A percentile compares a stretch with the other conserved stretches of the same genome.
Conservation (phyloP, 2,329 filamentous ascomycete species). For the Aspergillus pseudoglaucus region DNA sequence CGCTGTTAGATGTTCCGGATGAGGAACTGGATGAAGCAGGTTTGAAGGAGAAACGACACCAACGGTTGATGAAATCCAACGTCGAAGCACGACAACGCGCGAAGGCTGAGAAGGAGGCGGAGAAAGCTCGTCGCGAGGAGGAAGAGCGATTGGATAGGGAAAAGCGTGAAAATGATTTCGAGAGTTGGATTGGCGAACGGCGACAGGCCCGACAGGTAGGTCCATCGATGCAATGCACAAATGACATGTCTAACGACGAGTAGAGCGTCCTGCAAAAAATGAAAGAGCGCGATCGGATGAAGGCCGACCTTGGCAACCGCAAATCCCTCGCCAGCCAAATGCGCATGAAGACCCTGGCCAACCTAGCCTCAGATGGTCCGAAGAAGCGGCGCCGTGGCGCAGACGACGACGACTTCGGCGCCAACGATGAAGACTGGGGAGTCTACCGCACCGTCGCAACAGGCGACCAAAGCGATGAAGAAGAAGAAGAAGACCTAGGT, state of each 20-base stretch:
- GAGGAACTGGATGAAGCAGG: constrained; percentile 88
- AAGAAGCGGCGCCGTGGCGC: constrained; percentile 78
- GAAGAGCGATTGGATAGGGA: constrained; percentile 79
- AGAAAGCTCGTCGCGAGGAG: constrained; percentile 76
- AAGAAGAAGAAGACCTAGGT: constrained; percentile 83
- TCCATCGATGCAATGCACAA: not conserved
- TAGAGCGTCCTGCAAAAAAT: constrained; percentile 69
- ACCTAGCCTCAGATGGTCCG: constrained; percentile 84
- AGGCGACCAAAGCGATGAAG: constrained; percentile 71
- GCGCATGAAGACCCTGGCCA: constrained; percentile 96
- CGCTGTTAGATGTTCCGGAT: constrained; percentile 80
- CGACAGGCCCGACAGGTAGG: constrained; percentile 59
- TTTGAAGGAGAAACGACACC: constrained; percentile 86
- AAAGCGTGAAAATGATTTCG: constrained; percentile 73
- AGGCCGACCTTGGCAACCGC: constrained; percentile 89
- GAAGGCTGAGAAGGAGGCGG: constrained; percentile 90
- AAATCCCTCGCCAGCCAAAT: constrained; percentile 95
- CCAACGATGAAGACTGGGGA: constrained; percentile 96
- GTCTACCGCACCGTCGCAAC: constrained; percentile 91
- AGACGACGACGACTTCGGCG: constrained; percentile 94
- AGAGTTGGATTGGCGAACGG: constrained; percentile 79
- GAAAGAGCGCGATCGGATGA: constrained; percentile 87
- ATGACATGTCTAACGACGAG: constrained; percentile 12
- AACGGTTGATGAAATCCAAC: constrained; percentile 88
- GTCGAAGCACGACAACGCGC: constrained; percentile 89